phyloP scores from a whole-genome alignment of 805 yeast genomes.

The Saccharomycopsis microspora region DNA sequence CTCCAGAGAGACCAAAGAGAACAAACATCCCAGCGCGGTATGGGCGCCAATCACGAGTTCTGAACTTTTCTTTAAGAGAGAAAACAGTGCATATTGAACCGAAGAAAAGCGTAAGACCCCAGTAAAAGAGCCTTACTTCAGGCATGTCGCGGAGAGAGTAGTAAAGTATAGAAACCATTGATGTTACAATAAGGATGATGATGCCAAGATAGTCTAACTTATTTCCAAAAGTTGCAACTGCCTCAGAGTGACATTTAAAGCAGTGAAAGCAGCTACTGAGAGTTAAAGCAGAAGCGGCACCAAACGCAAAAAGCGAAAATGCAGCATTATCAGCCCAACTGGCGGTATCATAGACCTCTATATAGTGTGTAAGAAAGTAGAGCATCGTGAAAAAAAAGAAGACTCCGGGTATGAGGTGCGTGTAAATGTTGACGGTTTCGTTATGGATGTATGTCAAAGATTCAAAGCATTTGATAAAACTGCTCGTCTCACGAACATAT shows the following conservation, averaged over 20 bases:
- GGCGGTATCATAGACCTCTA: conserved; percentile 32
- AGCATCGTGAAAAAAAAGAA: conserved; percentile 21
- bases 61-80: conserved; percentile 54
- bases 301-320: conserved; percentile 30
- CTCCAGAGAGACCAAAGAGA: conserved; percentile 67
- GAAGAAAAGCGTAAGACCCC: conserved; percentile 35
- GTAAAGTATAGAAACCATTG: conserved; percentile 40
- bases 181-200: conserved; percentile 53
- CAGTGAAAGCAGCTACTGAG: conserved; percentile 60
- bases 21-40: conserved; percentile 72
- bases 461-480: conserved; percentile 32
- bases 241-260: conserved; percentile 52
- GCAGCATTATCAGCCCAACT: conserved; percentile 32
- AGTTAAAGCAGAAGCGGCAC: conserved; percentile 47
- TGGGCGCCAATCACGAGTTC: conserved; percentile 64
- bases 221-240: conserved; percentile 45
- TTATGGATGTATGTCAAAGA: conserved; percentile 51
- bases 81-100: conserved; percentile 54
- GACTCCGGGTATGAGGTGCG: conserved; percentile 41
- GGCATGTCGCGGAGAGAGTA: conserved; percentile 38
- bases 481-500: conserved; percentile 46
- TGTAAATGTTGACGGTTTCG: conserved; percentile 61
- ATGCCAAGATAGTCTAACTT: conserved; percentile 71
- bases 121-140: conserved; percentile 26
- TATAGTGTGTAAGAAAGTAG: conserved; percentile 25